phyloP scores from a whole-genome alignment of 768 basidiomycete genomes.

The Collybia sp. region DNA sequence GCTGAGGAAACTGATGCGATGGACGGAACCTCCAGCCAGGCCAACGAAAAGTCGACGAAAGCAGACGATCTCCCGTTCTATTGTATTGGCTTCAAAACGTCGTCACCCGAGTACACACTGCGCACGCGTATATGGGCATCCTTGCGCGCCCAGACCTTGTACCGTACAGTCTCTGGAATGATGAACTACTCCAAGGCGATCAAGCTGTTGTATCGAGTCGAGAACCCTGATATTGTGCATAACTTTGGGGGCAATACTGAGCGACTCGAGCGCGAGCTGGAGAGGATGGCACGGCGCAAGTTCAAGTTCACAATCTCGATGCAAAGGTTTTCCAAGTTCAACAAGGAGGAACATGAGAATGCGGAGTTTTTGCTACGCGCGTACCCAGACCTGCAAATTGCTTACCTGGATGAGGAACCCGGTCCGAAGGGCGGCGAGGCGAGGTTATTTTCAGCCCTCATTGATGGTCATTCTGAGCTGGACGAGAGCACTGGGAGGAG shows the following conservation, averaged over 20 bases:
- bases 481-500: slow-evolving; percentile 85
- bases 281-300: slow-evolving; percentile 95
- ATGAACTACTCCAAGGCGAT: slow-evolving; percentile 99
- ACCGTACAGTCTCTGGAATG: slow-evolving; percentile 99
- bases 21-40: slow-evolving; percentile 46
- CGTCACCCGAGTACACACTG: slow-evolving; percentile 96
- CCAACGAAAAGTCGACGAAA: slow-evolving; percentile 76
- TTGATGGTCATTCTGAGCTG: slow-evolving; percentile 96
- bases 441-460: slow-evolving; percentile 85
- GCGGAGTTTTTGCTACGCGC: slow-evolving; percentile 97
- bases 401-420: slow-evolving; percentile 95
- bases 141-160: slow-evolving; percentile 94
- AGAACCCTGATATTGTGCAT: slow-evolving; percentile 97
- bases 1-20: slow-evolving; percentile 77
- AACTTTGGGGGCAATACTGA: slow-evolving; percentile 96
- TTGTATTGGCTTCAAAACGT: slow-evolving; percentile 98
- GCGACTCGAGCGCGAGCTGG: slow-evolving; percentile 90
- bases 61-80: slow-evolving; percentile 97
- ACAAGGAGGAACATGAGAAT: slow-evolving; percentile 98
- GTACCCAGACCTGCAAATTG: slow-evolving; percentile 97
- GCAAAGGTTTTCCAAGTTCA: slow-evolving; percentile 99
- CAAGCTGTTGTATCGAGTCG: slow-evolving; percentile 97
- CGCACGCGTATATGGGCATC: slow-evolving; percentile 99
- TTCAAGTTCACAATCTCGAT: slow-evolving; percentile 98
- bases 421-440: slow-evolving; percentile 86